These are phyloP conservation scores for Henckelia pumila DNA, from an alignment of 257 asterid genomes.

Conservation along the genomic window DNA sequence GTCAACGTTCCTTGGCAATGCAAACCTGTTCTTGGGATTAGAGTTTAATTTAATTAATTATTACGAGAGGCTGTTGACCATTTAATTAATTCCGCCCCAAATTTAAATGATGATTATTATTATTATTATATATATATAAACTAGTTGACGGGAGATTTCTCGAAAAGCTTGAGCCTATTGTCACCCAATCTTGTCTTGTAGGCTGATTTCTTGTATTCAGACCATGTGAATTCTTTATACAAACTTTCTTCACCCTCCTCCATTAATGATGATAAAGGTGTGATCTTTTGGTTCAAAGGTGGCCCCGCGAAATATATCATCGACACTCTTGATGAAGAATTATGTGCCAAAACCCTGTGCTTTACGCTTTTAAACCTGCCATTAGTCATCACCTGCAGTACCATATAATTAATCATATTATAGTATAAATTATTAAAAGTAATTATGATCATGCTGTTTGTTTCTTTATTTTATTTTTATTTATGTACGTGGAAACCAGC, in stretches of 20 bases:
- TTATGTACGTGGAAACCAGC: too few relatives aligned
- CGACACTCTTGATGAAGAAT: constrained; percentile 11
- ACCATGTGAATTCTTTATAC: constrained; percentile 23
- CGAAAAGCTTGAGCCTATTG: constrained; percentile 6
- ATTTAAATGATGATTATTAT: too few relatives aligned
- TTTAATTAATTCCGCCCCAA: too few relatives aligned
- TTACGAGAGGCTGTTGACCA: neutral
- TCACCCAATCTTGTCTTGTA: constrained; percentile 23
- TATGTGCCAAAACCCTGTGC: constrained; percentile 21
- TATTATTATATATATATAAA: too few relatives aligned
- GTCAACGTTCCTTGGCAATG: neutral
- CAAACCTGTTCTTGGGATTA: neutral
- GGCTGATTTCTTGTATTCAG: constrained; percentile 17
- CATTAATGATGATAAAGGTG: constrained; percentile 18
- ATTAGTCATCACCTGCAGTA: constrained; percentile 21
- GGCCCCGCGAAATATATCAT: constrained; percentile 23
- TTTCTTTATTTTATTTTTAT: too few relatives aligned
- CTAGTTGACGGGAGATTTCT: neutral
- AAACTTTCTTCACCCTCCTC: constrained; percentile 20
- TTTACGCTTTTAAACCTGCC: constrained; percentile 20
- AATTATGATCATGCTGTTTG: too few relatives aligned
- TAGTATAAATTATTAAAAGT: too few relatives aligned
- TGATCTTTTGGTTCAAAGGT: constrained; percentile 20
- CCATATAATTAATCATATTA: too few relatives aligned
- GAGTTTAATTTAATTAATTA: neutral